Percentiles rank a stretch among this genome's conserved stretches.
phyloP scores from a whole-genome alignment of 139 green algal species.

The Dunaliella sp. region DNA sequence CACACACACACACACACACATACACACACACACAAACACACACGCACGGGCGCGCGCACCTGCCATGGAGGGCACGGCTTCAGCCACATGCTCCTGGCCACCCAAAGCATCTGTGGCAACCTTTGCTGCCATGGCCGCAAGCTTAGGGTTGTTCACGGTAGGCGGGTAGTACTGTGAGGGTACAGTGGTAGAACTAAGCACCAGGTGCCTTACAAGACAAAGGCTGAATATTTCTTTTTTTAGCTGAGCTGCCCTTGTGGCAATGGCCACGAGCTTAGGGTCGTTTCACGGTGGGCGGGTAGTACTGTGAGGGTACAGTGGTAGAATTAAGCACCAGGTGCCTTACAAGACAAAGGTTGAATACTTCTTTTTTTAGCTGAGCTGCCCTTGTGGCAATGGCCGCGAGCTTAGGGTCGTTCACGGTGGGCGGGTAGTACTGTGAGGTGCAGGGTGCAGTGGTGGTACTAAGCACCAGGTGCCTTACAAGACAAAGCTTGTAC shows the following conservation, averaged over 20 bases:
- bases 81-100: constrained; percentile 13
- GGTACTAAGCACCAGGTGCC: no score
- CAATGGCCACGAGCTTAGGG: constrained; percentile 47
- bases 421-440: constrained; percentile 64
- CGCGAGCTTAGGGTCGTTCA: constrained; percentile 66
- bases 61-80: constrained; percentile 37
- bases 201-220: no score
- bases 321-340: no score
- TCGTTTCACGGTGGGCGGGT: constrained; percentile 84
- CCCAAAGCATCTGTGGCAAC: constrained; percentile 44
- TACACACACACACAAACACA: no score
- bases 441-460: no score
- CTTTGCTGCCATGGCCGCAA: constrained; percentile 50
- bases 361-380: no score
- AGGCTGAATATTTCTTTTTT: no score
- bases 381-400: constrained; percentile 63
- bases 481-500: no score
- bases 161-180: constrained; percentile 62
- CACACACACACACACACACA: not conserved
- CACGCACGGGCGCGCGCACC: no score
- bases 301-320: constrained; percentile 30
- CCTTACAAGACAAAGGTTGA: no score
- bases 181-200: no score
- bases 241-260: constrained; percentile 54
- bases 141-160: constrained; percentile 68